Evolutionary conservation across 2,329 filamentous ascomycete genomes (phyloP), one percentile per base, ranked within the genome.

Genomic region (Volutella citrinella): DNA sequence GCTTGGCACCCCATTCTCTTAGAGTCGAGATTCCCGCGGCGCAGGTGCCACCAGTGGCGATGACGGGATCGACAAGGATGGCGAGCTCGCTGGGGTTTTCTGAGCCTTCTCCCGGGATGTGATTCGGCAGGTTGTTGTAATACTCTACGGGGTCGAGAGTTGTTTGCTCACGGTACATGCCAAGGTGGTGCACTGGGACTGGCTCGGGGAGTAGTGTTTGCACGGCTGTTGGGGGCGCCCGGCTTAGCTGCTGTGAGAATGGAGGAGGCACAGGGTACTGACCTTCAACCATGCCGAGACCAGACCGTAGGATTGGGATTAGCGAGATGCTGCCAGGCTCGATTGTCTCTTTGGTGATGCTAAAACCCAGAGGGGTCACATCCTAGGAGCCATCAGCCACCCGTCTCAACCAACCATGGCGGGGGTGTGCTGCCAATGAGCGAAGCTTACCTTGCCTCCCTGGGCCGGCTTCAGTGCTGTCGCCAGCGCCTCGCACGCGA

Each of bases 41-140:
- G 38, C 87, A 87, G 4, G 91, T 97, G 2, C 87, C 88, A 22
- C 91, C 91, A 0, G 93, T 97, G 2, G 91, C 93, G 56, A 97
- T 94, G 49, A 97, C 79, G 5, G 91, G 93, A 57, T 97, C 91
- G 29, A 95, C 77, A 34, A 96, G 70, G 56, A 96, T 85, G 39
- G 89, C 89, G 10, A 95, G 71, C 39, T 61, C 70, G 27, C 66
- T 66, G 23, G 58, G 48, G 27, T 55, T 41, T 19, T 63, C 47
- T 30, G 58, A 48, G 27, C 55, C 40, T 19, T 63, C 47, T 30
- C 57, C 35, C 51, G 69, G 55, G 23, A 70, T 59, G 65, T 87
- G 84, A 64, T 87, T 83, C 21, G 89, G 89, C 14, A 96, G 81
- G 64, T 95, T 95, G 72, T 96, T 96, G 76, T 96, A 96, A 76